Evolutionary conservation across 305 asterid genomes (phyloP), one percentile per base, ranked within the genome.

Genomic region (Fraxinus sp.): DNA sequence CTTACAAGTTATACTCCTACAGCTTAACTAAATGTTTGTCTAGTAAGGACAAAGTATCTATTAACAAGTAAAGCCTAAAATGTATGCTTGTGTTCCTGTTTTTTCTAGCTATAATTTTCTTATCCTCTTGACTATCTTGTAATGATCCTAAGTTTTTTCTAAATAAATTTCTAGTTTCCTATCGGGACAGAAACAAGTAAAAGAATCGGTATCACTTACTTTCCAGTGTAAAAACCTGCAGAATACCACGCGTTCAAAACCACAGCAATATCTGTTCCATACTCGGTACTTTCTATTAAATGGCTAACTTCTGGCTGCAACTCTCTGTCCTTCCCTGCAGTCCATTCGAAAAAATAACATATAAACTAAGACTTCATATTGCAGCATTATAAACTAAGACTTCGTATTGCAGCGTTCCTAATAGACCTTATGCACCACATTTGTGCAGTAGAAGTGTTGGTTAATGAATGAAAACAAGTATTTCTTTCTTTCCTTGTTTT

Each of bases 211-310:
- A 78, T 68, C 80, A 84, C 97, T 93, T 87, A 94, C 98, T 92
- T 94, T 82, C 97, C 98, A 41, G 98, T 93, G 84, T 88, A 84
- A 86, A 90, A 86, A 52, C 97, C 97, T 3, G 97, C 97, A 59
- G 91, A 82, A 76, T 89, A 93, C 95, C 97, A 94, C 81, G 98
- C 95, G 82, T 87, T 91, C 81, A 93, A 85, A 78, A 93, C 92
- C 78, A 70, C 90, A 33, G 80, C 64, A 86, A 94, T 90, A 86
- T 92, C 94, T 55, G 95, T 91, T 49, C 76, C 83, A 41, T 89
- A 35, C 78, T 87, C 85, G 20, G 81, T 78, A 85, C 80, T 86
- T 84, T 88, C 85, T 77, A 84, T 80, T 55, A 32, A 75, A 76
- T 78, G 86, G 64, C 77, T 85, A 28, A 16, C 62, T 76, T 55